Base-by-base conservation (phyloP, 2,329 filamentous ascomycete genomes). In the Pseudogymnoascus sp. region DNA sequence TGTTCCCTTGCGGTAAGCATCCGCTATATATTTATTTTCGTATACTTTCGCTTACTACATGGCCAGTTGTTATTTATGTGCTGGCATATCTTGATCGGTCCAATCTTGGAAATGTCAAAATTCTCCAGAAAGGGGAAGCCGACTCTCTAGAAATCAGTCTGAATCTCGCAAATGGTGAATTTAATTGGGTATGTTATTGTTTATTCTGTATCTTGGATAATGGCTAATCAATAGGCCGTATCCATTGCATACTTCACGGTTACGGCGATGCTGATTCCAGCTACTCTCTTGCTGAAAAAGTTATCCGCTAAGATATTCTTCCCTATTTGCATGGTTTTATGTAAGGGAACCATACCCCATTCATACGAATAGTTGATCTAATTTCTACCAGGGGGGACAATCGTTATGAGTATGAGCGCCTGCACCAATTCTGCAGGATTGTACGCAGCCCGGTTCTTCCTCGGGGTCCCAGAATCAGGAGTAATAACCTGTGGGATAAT, bases 401-500 rank as follows among this genome's bases (percentile, higher is more conserved):
- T 63, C 28, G 62, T 63, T 17, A 61, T 61, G 50, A 53, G 50
- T 17, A 61, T 69, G 17, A 62, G 62, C 10, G 66, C 65, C 10
- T 57, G 63, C 23, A 62, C 66, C 19, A 66, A 62, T 50, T 40
- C 47, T n/a, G 59, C 60, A 3, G 66, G 68, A 19, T 47, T 69
- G 19, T 60, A 65, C 23, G 63, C 67, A 15, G 67, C 64, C n/a
- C 65, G 68, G 4, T 69, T 69, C 62, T 65, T 69, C 17, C 66
- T 69, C 15, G 68, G 68, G 0, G 53, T 69, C 3, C 68, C 68
- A 11, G 68, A 69, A 60, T 62, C 67, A 11, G 68, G 68, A 33
- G 67, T 71, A 26, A 66, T 69, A 23, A 62, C 70, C 9, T 63
- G 66, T 8, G 68, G 66, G 33, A 67, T 71, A 50, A 67, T 71